Conservation (phyloP, 2,329 filamentous ascomycete species). For the Pseudogymnoascus sp. region DNA sequence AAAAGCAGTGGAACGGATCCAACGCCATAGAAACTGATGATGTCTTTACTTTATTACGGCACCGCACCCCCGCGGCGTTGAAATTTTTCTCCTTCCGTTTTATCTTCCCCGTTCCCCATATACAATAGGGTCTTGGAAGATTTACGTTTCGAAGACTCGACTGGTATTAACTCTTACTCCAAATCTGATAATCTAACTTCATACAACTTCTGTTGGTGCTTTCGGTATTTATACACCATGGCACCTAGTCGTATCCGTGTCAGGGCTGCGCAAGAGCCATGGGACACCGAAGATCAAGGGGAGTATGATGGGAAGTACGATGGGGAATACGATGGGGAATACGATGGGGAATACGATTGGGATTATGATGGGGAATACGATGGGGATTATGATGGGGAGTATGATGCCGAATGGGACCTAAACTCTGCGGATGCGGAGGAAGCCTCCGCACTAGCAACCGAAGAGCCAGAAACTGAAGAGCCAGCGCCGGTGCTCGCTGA, state of each 20-base stretch:
- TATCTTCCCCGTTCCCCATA: neutral
- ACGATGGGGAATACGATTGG: neutral
- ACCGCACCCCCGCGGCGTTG: neutral
- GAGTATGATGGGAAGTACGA: neutral
- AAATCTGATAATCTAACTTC: neutral
- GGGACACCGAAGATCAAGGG: neutral
- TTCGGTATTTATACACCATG: neutral
- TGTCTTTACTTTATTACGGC: neutral
- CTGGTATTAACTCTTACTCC: neutral
- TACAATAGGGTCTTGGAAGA: neutral
- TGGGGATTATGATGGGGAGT: neutral
- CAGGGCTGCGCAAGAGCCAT: neutral
- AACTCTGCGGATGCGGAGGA: neutral
- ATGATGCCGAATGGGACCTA: neutral
- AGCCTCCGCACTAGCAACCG: neutral
- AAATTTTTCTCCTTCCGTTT: neutral
- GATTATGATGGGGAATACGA: neutral
- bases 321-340: neutral
- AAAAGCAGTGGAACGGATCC: neutral
- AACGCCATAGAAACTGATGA: neutral
- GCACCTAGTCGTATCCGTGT: neutral
- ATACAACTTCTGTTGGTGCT: neutral
- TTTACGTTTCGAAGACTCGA: neutral
- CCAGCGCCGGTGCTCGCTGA: neutral
- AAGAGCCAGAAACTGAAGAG: neutral